Conservation (phyloP, 371 early-diverging fungal species). For the Cokeromyces recurvatus region DNA sequence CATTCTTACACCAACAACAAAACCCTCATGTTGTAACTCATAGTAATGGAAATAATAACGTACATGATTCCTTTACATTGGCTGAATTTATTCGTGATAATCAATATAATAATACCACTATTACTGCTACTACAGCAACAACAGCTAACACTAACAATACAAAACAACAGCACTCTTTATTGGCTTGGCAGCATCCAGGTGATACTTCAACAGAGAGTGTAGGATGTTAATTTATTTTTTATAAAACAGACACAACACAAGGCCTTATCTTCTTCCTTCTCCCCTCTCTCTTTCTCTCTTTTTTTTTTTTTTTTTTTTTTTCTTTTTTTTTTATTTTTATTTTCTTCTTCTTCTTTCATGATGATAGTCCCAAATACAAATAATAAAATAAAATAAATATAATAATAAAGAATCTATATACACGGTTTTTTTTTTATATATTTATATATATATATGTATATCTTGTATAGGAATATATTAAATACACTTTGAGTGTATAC, state of each 20-base stretch:
- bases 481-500: too few species aligned
- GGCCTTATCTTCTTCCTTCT: neutral
- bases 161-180: constrained; percentile 8
- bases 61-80: constrained; percentile 15
- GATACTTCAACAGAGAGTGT: constrained; percentile 21
- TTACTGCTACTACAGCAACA: neutral
- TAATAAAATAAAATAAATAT: too few species aligned
- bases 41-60: too few species aligned
- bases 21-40: constrained; percentile 3
- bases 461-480: too few species aligned
- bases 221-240: constrained; percentile 10
- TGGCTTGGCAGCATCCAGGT: constrained; percentile 24
- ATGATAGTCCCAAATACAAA: too few species aligned
- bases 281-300: neutral
- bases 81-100: constrained; percentile 20
- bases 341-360: too few species aligned
- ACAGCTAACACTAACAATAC: neutral
- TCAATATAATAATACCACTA: constrained; percentile 1
- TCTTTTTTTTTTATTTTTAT: too few species aligned
- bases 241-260: neutral
- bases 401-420: too few species aligned
- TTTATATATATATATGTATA: too few species aligned
- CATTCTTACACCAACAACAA: neutral
- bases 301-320: neutral
- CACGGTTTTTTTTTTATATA: too few species aligned